Base-by-base conservation (phyloP, 139 green algal species). In the Chara braunii region DNA sequence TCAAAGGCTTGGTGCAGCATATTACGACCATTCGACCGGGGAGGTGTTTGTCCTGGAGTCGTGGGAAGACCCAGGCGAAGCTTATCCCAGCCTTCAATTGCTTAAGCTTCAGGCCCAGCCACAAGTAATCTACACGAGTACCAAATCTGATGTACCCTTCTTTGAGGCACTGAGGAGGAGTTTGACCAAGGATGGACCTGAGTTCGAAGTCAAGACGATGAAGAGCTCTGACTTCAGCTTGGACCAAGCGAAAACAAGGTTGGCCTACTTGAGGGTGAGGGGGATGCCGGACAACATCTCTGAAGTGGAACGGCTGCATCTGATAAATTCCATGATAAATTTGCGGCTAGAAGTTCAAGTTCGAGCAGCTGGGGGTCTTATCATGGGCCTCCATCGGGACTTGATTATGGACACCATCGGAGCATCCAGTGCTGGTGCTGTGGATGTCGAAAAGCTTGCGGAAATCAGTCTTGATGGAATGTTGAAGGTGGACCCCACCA, bases 301-400 rank as follows among this genome's bases (percentile, higher is more conserved):
- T 72, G 63, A 32, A 3, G 18, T 26, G 33, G 29, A 72, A 7
- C 53, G 63, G 12, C 22, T 72, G n/a, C 63, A 72, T 9, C 54
- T 69, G 33, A 51, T 69, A 22, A 54, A 30, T 28, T 71, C 63
- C 11, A 73, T 51, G 58, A 70, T 73, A 5, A 74, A 43, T 22
- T 45, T 73, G 28, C 37, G 56, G 23, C 33, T 61, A 14, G 64
- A 70, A 9, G 32, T 70, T 4, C 64, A 73, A 73, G 64, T 73
- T 23, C 62, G 64, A 50, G 64, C 64, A 29, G 60, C 61, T n/a
- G 64, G 64, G 24, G 64, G 29, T 26, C 64, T 73, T 31, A 12
- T 73, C 8, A 23, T 57, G 14, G 58, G 67, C 31, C 22, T 73
- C 9, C 64, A 73, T 37, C 24, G 68, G 33, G 64, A 73, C 37